Base-by-base conservation (phyloP, 1,139 yeast genomes). In the Blastobotrys raffinosifermentans region DNA sequence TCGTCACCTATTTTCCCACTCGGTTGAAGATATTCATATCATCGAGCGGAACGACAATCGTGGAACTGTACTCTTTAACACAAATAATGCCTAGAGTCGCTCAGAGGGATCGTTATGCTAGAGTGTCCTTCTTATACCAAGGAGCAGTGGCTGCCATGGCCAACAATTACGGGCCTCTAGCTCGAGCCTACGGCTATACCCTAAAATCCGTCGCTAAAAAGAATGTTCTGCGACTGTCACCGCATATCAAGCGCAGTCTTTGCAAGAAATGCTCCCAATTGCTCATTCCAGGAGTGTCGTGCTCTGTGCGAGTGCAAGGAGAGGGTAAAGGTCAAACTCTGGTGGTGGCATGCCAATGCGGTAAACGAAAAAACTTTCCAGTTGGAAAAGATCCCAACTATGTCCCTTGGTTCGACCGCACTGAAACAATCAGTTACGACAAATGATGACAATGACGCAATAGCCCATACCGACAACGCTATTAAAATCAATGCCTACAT, bases 191-290 rank as follows among this genome's bases (percentile, higher is more conserved):
- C 45, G 49, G 59, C 10, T 48, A 46, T 11, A 50, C 60, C 4
- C 41, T 58, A 55, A 46, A 48, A n/a, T 39, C 60, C 1, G 78
- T 80, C 7, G 71, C 84, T 2, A 76, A 77, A 50, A 79, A 77
- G 51, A 70, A 76, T 4, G 87, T 80, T 4, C 52, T 78, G 11
- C 72, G 80, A 48, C 51, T 79, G 35, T 70, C 80, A 23, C 86
- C 86, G 0, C 61, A 62, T 19, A 52, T 82, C 15, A 83, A 82
- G 54, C 61, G 89, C 44, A 64, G 69, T 1, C 50, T 76, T 18
- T 82, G 93, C 57, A 80, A 79, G 48, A 58, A 57, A 18, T 82
- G 93, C 54, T 56, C 70, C 38, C 55, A 71, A 7, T 44, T 71
- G 7, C 60, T 72, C 39, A 51, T 72, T 0, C 73, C 77, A 0